Conservation (phyloP, 306 rosid species). For the Sesbania bispinosa region DNA sequence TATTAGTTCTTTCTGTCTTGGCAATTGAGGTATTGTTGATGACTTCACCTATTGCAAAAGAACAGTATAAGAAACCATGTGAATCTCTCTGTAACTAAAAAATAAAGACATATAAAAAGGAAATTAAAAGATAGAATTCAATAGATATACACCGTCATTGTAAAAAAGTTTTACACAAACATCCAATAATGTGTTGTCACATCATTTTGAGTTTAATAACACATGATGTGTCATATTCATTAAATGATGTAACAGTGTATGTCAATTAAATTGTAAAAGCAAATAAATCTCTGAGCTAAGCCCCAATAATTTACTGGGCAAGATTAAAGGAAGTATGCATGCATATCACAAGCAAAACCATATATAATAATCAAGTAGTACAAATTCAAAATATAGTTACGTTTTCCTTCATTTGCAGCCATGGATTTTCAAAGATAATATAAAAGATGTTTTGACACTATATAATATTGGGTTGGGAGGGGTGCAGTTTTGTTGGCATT, state of each 20-base stretch:
- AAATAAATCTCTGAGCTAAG: neutral
- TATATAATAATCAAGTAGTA: neutral
- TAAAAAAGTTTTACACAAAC: no score
- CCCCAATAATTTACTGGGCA: neutral
- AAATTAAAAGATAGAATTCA: no score
- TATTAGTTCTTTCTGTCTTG: conserved; percentile 66
- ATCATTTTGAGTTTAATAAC: no score
- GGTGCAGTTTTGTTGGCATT: conserved; percentile 18
- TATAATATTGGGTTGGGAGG: neutral
- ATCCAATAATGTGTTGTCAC: no score
- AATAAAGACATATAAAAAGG: neutral
- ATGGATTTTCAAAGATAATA: neutral
- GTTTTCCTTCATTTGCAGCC: neutral
- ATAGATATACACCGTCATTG: no score
- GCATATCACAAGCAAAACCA: neutral
- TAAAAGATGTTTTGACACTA: neutral
- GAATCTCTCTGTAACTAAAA: neutral
- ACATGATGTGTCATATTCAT: no score
- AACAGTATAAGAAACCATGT: conserved; percentile 29
- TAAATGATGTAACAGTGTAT: no score
- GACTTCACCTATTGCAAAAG: conserved; percentile 69
- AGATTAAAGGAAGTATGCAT: neutral
- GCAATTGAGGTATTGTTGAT: conserved; percentile 74
- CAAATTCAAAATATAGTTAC: neutral
- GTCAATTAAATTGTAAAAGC: no score